These are phyloP conservation scores for Candida ficus DNA, from an alignment of 805 yeast species.

Conservation along the genomic window DNA sequence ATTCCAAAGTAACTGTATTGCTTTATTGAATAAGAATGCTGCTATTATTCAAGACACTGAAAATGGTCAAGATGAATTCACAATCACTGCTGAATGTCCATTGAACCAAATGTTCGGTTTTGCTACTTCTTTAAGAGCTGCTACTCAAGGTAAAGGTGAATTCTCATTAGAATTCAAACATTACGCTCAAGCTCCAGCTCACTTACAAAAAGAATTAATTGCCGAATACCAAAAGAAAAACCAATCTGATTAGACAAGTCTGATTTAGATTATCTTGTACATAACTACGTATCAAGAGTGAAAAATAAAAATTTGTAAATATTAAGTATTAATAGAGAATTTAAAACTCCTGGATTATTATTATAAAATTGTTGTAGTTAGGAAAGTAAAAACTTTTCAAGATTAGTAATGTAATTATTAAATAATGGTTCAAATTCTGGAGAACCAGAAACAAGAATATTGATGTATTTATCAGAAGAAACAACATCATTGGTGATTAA, in stretches of 20 bases:
- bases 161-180: slow-evolving; percentile 91
- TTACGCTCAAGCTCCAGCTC: slow-evolving; percentile 87
- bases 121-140: slow-evolving; percentile 91
- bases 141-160: slow-evolving; percentile 98
- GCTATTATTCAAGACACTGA: slow-evolving; percentile 94
- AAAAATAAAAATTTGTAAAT: background rate
- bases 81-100: slow-evolving; percentile 93
- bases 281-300: background rate
- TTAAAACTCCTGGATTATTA: background rate
- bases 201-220: slow-evolving; percentile 83
- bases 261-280: background rate
- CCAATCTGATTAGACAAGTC: slow-evolving; percentile 5
- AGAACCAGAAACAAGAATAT: slow-evolving; percentile 1
- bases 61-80: slow-evolving; percentile 90
- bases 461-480: background rate
- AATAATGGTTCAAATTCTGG: background rate
- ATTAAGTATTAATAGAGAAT: background rate
- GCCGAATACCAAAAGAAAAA: slow-evolving; percentile 66
- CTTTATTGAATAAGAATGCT: slow-evolving; percentile 83
- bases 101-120: slow-evolving; percentile 94
- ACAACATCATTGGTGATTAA: slow-evolving; percentile 8
- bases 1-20: slow-evolving; percentile 92
- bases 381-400: too few relatives aligned
- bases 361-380: too few relatives aligned
- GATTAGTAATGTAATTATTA: background rate